Evolutionary conservation across 345 rosid species (phyloP), one percentile per base, ranked within the genome.

Genomic region (Toxicodendron radicans): DNA sequence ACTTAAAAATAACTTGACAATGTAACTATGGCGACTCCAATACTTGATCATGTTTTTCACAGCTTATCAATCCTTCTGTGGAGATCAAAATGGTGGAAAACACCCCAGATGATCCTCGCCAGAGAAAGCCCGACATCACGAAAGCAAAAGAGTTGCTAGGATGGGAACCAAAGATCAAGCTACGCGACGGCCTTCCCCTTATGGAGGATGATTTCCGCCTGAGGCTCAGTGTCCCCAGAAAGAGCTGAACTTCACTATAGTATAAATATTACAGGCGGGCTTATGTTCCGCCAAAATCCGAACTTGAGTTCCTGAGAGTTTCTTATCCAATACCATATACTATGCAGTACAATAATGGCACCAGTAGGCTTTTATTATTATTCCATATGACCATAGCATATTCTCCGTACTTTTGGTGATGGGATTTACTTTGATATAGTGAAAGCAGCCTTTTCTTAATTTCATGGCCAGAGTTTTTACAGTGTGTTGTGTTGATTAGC

Each of bases 51-150:
- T 66, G 61, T 58, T 60, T 48, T 30, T 51, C 81, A 81, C 84
- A 92, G 97, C 91, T 92, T 17, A 91, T 95, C 27, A 91, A 92
- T 73, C 93, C 92, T 24, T 82, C 85, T 41, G 92, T 91, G 66
- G 80, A 92, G 81, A 91, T 95, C 70, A 56, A 57, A 41, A 73
- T 41, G 85, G 97, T 92, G 38, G 97, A 95, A 79, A 95, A 92
- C 80, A 95, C 97, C 57, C 99, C 97, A 0, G 97, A 95, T 76
- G 99, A 95, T 85, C 99, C 99, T 10, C 93, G 85, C 10, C 97
- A 95, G 79, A 88, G 99, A 78, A 95, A 92, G 82, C 99, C 97
- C 1, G 91, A 86, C 73, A 95, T 92, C 78, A 82, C 86, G 64
- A 95, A 86, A 81, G 99, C 97, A 24, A 91, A 82, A 65, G 86